A percentile compares a stretch with the other conserved stretches of the same genome.
Conservation (phyloP, 1,284 basidiomycete genomes). For the Ganoderma sinense region DNA sequence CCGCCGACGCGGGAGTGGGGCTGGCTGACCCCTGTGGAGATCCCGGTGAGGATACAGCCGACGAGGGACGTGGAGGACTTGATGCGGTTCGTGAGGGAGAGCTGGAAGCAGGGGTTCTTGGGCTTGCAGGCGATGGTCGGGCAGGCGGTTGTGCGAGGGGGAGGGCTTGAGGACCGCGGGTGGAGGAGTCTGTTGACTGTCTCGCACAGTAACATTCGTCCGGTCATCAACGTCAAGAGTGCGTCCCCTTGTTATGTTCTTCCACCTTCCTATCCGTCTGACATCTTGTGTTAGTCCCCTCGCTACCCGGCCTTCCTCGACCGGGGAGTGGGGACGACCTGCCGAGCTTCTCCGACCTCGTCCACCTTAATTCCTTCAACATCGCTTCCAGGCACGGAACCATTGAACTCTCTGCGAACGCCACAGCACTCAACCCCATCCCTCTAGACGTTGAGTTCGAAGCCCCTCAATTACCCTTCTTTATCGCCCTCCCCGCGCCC, state of each 20-base stretch:
- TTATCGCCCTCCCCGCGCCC: constrained; percentile 55
- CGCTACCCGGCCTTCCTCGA: constrained; percentile 69
- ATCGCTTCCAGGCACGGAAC: constrained; percentile 54
- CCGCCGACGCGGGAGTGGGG: constrained; percentile 56
- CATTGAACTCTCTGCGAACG: constrained; percentile 58
- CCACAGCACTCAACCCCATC: constrained; percentile 66
- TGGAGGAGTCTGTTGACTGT: constrained; percentile 60
- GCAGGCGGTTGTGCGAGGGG: constrained; percentile 58
- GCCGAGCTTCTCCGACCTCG: constrained; percentile 62
- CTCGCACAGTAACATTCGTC: constrained; percentile 52
- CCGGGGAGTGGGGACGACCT: constrained; percentile 59
- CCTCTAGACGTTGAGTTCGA: constrained; percentile 54
- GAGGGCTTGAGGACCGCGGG: constrained; percentile 46
- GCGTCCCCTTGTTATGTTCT: constrained; percentile 37
- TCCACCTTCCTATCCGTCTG: not conserved
- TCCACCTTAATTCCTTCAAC: constrained; percentile 65
- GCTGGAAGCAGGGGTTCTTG: constrained; percentile 63
- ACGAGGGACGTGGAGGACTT: constrained; percentile 59
- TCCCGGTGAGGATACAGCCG: constrained; percentile 60
- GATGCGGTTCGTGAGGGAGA: constrained; percentile 58
- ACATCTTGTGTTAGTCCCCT: constrained; percentile 56
- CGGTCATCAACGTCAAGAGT: constrained; percentile 60
- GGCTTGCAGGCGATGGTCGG: constrained; percentile 52
- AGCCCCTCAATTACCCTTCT: constrained; percentile 65
- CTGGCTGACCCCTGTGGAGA: constrained; percentile 66